Evolutionary conservation across 2,329 filamentous ascomycete genomes (phyloP), one percentile per base, ranked within the genome.

Genomic region (Cyphellophora attinorum): DNA sequence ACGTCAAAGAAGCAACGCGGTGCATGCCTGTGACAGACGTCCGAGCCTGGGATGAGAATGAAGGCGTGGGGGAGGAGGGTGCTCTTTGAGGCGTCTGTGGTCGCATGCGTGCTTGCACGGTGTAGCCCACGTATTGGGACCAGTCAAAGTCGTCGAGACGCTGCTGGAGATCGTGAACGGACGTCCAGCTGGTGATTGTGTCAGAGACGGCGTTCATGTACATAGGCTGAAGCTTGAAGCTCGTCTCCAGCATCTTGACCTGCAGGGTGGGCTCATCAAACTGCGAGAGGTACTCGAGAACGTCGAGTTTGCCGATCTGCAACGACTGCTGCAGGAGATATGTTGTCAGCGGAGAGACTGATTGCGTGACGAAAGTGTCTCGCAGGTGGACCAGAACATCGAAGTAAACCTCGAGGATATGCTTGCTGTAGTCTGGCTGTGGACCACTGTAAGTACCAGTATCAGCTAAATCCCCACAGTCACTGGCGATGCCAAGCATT

Each of bases 401-500:
- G 23, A 46, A 39, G 19, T 39, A 46, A 11, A 48, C 43, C 14
- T 48, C 33, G 3, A 48, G 19, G 25, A 44, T 46, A 23, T 48
- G 37, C 23, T 44, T 44, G 10, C 38, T 38, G 29, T 48, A 48
- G 21, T 48, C 45, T 10, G 45, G 43, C 32, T 34, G 34, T 4
- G 36, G 42, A 3, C 33, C 34, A 10, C 33, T 14, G 10, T 16
- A 27, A 11, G 11, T 10, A 6, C 25, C 23, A 5, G n/a, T 13
- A 10, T 29, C 17, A 11, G 19, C 11, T 12, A 13, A 15, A 19
- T 13, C 28, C 16, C 31, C 33, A 23, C 43, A 48, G 32, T 49
- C 46, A 21, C 39, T 37, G 5, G 46, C 45, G 15, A 49, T 42
- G 3, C 45, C 46, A 3, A 49, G 39, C 19, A 49, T 40, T 14